phyloP scores from a whole-genome alignment of 345 rosid species.

The Nasturtium officinale region DNA sequence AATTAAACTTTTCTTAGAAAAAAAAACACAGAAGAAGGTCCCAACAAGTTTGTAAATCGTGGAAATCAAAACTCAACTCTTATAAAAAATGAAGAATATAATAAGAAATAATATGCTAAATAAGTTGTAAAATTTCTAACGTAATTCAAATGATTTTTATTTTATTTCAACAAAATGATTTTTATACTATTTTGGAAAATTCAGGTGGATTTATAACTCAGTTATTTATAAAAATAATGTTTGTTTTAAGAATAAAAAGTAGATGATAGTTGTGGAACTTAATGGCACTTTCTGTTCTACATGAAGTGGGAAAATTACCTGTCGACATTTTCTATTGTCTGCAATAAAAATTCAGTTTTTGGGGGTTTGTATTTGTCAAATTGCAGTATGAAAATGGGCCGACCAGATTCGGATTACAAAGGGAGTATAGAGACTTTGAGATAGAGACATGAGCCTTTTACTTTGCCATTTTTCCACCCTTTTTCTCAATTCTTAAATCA shows the following conservation, averaged over 20 bases:
- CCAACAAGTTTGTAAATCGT: slow-evolving; percentile 12
- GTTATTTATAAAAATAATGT: not conserved
- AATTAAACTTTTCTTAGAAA: slow-evolving; percentile 15
- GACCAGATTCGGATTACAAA: slow-evolving; percentile 31
- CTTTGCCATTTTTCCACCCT: not conserved
- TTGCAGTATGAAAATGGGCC: slow-evolving; percentile 36
- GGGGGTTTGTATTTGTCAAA: slow-evolving; percentile 38
- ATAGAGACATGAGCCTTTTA: slow-evolving; percentile 26
- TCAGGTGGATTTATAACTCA: not conserved
- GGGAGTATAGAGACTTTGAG: slow-evolving; percentile 21
- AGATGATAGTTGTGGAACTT: slow-evolving; percentile 37
- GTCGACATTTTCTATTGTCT: slow-evolving; percentile 17
- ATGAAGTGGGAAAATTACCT: slow-evolving; percentile 30
- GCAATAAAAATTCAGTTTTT: slow-evolving; percentile 32
- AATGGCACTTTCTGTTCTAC: slow-evolving; percentile 27
- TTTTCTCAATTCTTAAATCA: not conserved
- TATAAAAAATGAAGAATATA: not conserved
- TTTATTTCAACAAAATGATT: not conserved
- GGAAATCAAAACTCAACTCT: slow-evolving; percentile 18
- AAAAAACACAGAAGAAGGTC: not conserved
- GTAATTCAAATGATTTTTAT: not conserved
- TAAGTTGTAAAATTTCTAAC: slow-evolving; percentile 9
- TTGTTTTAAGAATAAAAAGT: slow-evolving; percentile 10
- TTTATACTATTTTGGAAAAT: not conserved
- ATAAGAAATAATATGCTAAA: not conserved